Base-by-base conservation (phyloP, 2,329 filamentous ascomycete genomes). In the Lasiodiplodia gonubiensis region DNA sequence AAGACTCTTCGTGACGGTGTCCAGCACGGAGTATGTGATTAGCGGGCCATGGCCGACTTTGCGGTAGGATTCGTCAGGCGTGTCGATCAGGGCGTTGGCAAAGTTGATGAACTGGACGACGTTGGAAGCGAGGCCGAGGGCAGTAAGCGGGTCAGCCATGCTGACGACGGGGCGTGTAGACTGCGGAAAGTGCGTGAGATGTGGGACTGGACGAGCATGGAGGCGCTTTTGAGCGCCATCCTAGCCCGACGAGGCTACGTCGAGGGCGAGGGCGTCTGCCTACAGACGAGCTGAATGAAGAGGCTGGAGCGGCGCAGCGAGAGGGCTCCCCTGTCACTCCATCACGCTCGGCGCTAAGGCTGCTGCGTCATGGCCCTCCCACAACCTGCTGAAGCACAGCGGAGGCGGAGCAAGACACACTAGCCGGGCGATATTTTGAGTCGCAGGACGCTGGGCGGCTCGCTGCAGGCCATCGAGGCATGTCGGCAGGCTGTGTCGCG, bases 241-340 rank as follows among this genome's bases (percentile, higher is more conserved):
- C n/a, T 7, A 51, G 30, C 42, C 42, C 35, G 12, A n/a, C 25
- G 16, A 51, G 59, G 59, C 59, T 63, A 30, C 42, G 42, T 35
- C 12, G 46, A 63, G n/a, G n/a, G 42, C 46, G 46, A 49, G 7
- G 42, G 23, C 46, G 14, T 51, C 46, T 63, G 46, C 59, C 46
- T 51, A 48, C 59, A 33, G 16, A 21, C n/a, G 30, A 51, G 42
- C 59, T 63, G 59, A 63, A 37, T 21, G 59, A 51, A 37, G 59
- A 63, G 59, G 59, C 59, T 63, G 59, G 59, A 63, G 59, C 23
- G 59, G 59, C 59, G 59, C 59, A 63, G 59, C 59, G 46, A 27
- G 7, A 27, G 12, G 42, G 14, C 21, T 51, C 18, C 59, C 59
- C 42, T 49, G 42, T 51, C n/a, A 8, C 46, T 25, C 27, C 46